Evolutionary conservation across 805 yeast genomes (phyloP).

Genomic region (Lachancea kluyveri): DNA sequence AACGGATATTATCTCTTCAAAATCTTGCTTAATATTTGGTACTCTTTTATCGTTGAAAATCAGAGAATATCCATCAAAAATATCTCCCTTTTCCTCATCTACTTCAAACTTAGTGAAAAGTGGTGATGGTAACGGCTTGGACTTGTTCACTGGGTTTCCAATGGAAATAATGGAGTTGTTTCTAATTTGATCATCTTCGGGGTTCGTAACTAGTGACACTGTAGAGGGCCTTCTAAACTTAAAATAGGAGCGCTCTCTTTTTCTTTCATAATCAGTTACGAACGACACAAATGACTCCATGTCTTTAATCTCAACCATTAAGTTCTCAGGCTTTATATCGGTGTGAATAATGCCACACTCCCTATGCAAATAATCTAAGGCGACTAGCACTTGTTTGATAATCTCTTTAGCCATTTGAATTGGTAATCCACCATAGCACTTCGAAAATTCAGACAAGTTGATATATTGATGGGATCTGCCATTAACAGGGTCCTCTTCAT

Average conservation of each 20-base stretch:
- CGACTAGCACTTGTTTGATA: conserved; percentile 47
- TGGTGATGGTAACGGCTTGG: conserved; percentile 6
- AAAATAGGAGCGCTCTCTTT: too few relatives aligned
- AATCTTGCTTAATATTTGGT: too few relatives aligned
- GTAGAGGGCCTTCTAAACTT: too few relatives aligned
- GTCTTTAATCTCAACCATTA: conserved; percentile 6
- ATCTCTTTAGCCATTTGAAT: conserved; percentile 48
- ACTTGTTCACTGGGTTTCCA: neutral
- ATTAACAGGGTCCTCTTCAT: too few relatives aligned
- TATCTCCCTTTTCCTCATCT: too few relatives aligned
- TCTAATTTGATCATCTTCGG: neutral
- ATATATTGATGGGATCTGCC: too few relatives aligned
- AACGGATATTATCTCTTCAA: too few relatives aligned
- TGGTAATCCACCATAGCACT: conserved; percentile 52
- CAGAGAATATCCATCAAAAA: too few relatives aligned
- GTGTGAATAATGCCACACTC: conserved; percentile 70
- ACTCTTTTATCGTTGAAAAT: too few relatives aligned
- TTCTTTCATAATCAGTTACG: too few relatives aligned
- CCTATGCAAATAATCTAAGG: conserved; percentile 52
- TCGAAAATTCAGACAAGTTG: too few relatives aligned
- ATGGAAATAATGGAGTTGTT: neutral
- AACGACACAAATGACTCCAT: conserved; percentile 2
- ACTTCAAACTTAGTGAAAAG: conserved; percentile 1
- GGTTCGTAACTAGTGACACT: too few relatives aligned
- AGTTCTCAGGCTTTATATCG: conserved; percentile 35